Base-by-base conservation (phyloP, 2,329 filamentous ascomycete genomes). In the Xylaria sp. region DNA sequence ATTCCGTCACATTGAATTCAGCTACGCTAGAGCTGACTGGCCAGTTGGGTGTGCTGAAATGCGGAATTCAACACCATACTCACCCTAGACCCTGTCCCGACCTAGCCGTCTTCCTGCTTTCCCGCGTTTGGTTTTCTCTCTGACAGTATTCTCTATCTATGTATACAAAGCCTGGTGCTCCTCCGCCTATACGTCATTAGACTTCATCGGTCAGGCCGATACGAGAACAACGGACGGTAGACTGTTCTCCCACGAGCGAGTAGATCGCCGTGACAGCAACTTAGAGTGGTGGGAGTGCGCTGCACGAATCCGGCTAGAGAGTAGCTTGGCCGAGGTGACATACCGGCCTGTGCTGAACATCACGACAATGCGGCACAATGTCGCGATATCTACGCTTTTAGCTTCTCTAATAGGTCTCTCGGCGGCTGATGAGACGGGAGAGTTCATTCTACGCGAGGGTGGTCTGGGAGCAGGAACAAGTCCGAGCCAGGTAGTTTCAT, bases 321-420 rank as follows among this genome's bases (percentile, higher is more conserved):
- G 64, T 66, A 71, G 65, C 64, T 67, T 64, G 51, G 66, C 53
- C 66, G 62, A 67, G 50, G 71, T 62, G 63, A 69, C 22, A 42
- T 53, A 69, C 51, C 67, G 58, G 45, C 54, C 44, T 44, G 44
- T 53, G 36, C 54, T 65, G 22, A 44, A 61, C 61, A 60, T 56
- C 65, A 67, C 65, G 53, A 74, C 68, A 58, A 76, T 76, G 75
- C 71, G 73, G 71, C 70, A 69, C 67, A 66, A 73, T 73, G 73
- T 60, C 62, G 69, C 71, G 65, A 70, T 51, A 69, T 63, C 63
- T 44, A 69, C 71, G 71, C 72, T 73, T 56, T 62, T 73, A 56
- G 67, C 73, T 72, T 72, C 65, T 63, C 65, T 70, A 31, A 54
- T 68, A 60, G 68, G 71, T 36, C 63, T 47, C 22, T 61, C 54